Conservation (phyloP, 768 basidiomycete species). For the Boletus bicolor region DNA sequence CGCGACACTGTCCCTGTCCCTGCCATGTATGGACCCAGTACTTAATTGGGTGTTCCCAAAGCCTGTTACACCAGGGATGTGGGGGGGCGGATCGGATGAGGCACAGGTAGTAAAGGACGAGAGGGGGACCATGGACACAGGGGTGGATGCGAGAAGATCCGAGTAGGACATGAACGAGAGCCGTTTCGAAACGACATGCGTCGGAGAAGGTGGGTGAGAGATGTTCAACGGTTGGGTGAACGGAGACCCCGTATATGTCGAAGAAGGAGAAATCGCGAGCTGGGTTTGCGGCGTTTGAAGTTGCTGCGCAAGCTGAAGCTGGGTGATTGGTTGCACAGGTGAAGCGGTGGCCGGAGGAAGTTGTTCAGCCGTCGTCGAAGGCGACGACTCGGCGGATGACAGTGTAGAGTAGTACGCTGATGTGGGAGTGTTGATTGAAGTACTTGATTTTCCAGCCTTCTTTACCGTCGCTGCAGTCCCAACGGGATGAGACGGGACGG, state of each 20-base stretch:
- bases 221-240: slow-evolving; percentile 22
- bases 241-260: slow-evolving; percentile 29
- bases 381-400: slow-evolving; percentile 37
- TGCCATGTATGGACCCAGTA: slow-evolving; percentile 24
- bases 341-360: slow-evolving; percentile 27
- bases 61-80: slow-evolving; percentile 61
- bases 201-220: slow-evolving; percentile 45
- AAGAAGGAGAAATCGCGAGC: slow-evolving; percentile 20
- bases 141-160: slow-evolving; percentile 77
- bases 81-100: slow-evolving; percentile 63
- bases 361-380: slow-evolving; percentile 35
- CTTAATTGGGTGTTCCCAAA: slow-evolving; percentile 33
- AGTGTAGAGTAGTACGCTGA: slow-evolving; percentile 46
- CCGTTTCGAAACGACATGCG: slow-evolving; percentile 54
- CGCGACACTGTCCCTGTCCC: slow-evolving; percentile 40
- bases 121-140: slow-evolving; percentile 67
- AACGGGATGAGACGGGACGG: slow-evolving; percentile 3
- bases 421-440: slow-evolving; percentile 44
- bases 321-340: slow-evolving; percentile 20
- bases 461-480: background rate
- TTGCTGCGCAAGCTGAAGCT: slow-evolving; percentile 13
- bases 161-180: slow-evolving; percentile 89
- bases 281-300: slow-evolving; percentile 9
- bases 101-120: slow-evolving; percentile 68
- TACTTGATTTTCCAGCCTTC: slow-evolving; percentile 16